Percentiles rank a stretch among this genome's conserved stretches.
Conservation (phyloP, 768 basidiomycete genomes). For the Phanerodontia chrysosporium region DNA sequence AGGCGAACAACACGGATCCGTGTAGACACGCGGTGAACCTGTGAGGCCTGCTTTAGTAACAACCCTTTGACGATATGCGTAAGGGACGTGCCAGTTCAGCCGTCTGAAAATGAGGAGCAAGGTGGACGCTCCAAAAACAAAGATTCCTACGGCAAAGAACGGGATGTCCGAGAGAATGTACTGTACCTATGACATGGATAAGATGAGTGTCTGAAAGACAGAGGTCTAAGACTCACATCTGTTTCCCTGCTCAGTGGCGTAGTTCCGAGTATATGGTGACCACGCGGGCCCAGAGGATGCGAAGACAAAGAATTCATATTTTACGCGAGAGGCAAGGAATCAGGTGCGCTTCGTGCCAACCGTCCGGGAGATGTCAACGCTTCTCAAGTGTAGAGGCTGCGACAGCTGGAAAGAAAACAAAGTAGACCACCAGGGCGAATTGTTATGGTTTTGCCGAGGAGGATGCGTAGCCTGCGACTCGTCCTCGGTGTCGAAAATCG, state of each 20-base stretch:
- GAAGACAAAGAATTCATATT: background rate
- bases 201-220: background rate
- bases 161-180: slow-evolving; percentile 62
- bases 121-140: slow-evolving; percentile 55
- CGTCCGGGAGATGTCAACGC: too few relatives aligned
- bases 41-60: background rate
- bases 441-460: background rate
- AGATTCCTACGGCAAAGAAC: slow-evolving; percentile 60
- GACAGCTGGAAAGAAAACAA: background rate
- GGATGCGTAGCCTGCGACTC: background rate
- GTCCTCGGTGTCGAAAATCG: background rate
- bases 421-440: background rate
- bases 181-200: slow-evolving; percentile 42
- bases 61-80: slow-evolving; percentile 35
- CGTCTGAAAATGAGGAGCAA: slow-evolving; percentile 53
- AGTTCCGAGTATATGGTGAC: background rate
- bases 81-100: slow-evolving; percentile 41
- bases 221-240: background rate
- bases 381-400: background rate
- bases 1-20: slow-evolving; percentile 52
- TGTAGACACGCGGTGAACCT: slow-evolving; percentile 48
- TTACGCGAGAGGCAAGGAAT: too few relatives aligned
- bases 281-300: background rate
- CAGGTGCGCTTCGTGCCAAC: too few relatives aligned
- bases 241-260: background rate